These are phyloP conservation scores for Drechslerella dactyloides DNA, from an alignment of 2,329 filamentous ascomycete species.

Conservation along the genomic window DNA sequence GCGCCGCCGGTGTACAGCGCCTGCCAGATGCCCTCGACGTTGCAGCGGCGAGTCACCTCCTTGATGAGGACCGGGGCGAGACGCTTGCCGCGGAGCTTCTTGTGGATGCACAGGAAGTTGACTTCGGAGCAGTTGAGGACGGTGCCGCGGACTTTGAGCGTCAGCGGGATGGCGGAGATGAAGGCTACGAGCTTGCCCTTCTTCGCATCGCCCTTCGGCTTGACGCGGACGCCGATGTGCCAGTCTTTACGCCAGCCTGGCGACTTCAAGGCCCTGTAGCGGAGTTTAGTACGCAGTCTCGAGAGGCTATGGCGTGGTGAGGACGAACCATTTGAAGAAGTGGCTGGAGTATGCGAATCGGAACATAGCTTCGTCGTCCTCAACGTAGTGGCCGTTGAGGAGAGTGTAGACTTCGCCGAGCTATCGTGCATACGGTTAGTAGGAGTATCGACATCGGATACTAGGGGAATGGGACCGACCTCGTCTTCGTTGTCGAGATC, in stretches of 20 bases:
- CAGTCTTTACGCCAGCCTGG: conserved; percentile 93
- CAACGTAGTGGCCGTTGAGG: conserved; percentile 91
- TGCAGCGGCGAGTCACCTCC: conserved; percentile 92
- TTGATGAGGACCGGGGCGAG: conserved; percentile 95
- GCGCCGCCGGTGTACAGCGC: conserved; percentile 94
- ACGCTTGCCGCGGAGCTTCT: conserved; percentile 92
- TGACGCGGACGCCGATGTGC: conserved; percentile 90
- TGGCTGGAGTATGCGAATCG: conserved; percentile 92
- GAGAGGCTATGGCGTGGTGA: neutral
- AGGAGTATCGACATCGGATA: neutral
- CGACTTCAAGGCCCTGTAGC: conserved; percentile 81
- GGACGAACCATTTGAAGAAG: conserved; percentile 81
- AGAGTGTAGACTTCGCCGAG: conserved; percentile 91
- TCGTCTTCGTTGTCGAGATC: conserved; percentile 78
- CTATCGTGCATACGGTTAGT: conserved; percentile 57
- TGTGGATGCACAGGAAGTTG: conserved; percentile 98
- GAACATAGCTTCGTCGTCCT: conserved; percentile 96
- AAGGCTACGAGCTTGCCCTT: conserved; percentile 91
- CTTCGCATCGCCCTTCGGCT: conserved; percentile 59
- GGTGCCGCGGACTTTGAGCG: conserved; percentile 78
- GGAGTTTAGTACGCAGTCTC: conserved; percentile 42
- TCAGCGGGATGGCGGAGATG: conserved; percentile 89
- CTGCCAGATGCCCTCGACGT: conserved; percentile 85
- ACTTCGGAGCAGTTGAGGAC: conserved; percentile 83
- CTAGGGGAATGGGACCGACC: conserved; percentile 49